Conservation (phyloP, 257 asterid genomes). For the Verbascum thapsus region DNA sequence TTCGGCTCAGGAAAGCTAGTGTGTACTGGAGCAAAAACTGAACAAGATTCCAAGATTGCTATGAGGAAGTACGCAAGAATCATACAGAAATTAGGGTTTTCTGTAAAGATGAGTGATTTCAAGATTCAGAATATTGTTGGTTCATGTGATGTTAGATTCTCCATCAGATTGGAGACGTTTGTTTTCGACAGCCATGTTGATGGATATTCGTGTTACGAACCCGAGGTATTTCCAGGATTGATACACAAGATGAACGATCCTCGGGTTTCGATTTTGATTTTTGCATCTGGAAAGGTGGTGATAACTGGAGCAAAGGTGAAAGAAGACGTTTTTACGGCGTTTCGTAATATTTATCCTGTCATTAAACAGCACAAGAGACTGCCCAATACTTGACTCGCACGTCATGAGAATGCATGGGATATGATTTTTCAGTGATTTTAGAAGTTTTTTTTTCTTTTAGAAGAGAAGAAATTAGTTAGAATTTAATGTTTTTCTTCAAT, state of each 20-base stretch:
- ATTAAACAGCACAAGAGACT: too few relatives aligned
- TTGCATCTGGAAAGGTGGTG: constrained; percentile 29
- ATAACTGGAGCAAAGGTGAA: constrained; percentile 30
- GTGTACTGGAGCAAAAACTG: constrained; percentile 19
- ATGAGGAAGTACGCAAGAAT: constrained; percentile 24
- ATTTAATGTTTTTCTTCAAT: too few relatives aligned
- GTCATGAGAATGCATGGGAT: too few relatives aligned
- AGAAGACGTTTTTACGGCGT: constrained; percentile 22
- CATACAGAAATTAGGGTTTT: constrained; percentile 20
- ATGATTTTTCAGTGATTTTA: too few relatives aligned
- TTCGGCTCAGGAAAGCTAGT: constrained; percentile 40
- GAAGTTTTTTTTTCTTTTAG: too few relatives aligned
- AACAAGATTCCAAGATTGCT: background rate
- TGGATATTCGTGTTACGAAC: constrained; percentile 26
- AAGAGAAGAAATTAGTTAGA: too few relatives aligned
- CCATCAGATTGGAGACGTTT: constrained; percentile 26
- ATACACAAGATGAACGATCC: constrained; percentile 33
- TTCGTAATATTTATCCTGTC: constrained; percentile 12
- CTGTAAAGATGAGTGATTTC: constrained; percentile 6
- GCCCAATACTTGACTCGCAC: too few relatives aligned
- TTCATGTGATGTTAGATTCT: constrained; percentile 24
- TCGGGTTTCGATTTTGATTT: constrained; percentile 18
- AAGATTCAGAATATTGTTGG: constrained; percentile 26
- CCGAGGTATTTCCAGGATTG: constrained; percentile 35
- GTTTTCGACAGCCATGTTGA: background rate